These are phyloP conservation scores for Termitomyces sp. DNA, from an alignment of 768 basidiomycete genomes.

Conservation along the genomic window DNA sequence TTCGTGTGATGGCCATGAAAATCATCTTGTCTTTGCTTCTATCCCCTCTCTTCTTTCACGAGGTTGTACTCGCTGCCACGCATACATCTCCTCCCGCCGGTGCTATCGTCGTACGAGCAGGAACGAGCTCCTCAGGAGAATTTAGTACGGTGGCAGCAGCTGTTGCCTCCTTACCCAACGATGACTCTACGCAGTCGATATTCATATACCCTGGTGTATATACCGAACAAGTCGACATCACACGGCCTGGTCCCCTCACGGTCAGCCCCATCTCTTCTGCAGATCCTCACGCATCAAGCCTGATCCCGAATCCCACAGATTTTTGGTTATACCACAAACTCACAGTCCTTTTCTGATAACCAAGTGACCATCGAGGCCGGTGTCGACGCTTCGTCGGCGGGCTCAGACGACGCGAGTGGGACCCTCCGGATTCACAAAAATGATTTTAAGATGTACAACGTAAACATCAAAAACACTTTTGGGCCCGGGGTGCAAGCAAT, in stretches of 20 bases:
- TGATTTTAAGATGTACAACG: conserved; percentile 46
- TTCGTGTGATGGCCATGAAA: background rate
- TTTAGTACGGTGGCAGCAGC: conserved; percentile 37
- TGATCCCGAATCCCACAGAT: conserved; percentile 23
- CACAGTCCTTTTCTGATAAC: conserved; percentile 33
- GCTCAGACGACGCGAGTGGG: conserved; percentile 44
- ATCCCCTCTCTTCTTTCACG: background rate
- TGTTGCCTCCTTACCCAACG: conserved; percentile 36
- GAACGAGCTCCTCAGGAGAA: conserved; percentile 35
- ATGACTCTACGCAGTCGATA: conserved; percentile 32
- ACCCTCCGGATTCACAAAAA: conserved; percentile 46
- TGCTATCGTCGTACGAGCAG: conserved; percentile 36
- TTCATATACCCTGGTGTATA: conserved; percentile 49
- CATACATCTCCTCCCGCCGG: conserved; percentile 41
- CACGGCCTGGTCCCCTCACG: conserved; percentile 30
- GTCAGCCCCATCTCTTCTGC: background rate
- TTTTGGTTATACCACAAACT: conserved; percentile 40
- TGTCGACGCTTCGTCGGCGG: conserved; percentile 29
- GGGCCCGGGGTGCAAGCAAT: conserved; percentile 44
- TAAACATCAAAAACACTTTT: conserved; percentile 45
- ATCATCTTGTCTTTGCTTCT: background rate
- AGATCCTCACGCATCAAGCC: background rate
- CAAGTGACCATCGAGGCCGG: conserved; percentile 36
- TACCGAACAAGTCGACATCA: conserved; percentile 40
- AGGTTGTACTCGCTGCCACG: conserved; percentile 20